Evolutionary conservation across 805 yeast genomes (phyloP).

Genomic region (Cyberlindnera bimundalis): DNA sequence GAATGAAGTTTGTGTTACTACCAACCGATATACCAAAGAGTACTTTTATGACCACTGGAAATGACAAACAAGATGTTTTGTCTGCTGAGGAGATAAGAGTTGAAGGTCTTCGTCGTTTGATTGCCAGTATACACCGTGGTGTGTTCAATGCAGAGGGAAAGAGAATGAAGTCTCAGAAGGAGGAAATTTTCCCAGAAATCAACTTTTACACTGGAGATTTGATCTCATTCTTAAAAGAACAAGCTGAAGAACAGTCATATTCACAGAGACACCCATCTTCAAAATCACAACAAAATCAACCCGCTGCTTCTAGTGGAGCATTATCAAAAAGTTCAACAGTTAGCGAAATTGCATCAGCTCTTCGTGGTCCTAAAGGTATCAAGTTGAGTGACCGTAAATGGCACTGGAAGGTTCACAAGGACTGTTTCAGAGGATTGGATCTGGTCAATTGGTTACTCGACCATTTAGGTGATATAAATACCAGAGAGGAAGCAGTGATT

Average conservation of each 20-base stretch:
- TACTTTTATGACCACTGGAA: conserved; percentile 33
- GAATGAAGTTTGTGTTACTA: conserved; percentile 79
- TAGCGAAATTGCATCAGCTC: conserved; percentile 52
- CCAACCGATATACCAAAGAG: conserved; percentile 70
- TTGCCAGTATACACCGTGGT: conserved; percentile 58
- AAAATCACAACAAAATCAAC: background rate
- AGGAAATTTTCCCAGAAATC: conserved; percentile 67
- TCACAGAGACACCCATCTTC: conserved; percentile 25
- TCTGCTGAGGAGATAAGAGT: conserved; percentile 83
- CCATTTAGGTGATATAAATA: conserved; percentile 72
- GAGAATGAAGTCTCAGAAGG: conserved; percentile 34
- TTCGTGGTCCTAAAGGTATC: conserved; percentile 66
- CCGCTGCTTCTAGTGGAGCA: conserved; percentile 27
- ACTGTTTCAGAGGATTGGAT: conserved; percentile 83
- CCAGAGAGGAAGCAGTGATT: conserved; percentile 76
- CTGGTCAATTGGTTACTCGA: conserved; percentile 82
- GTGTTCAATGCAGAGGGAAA: conserved; percentile 41
- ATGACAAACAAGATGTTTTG: conserved; percentile 55
- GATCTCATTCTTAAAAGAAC: conserved; percentile 57
- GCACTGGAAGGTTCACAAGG: conserved; percentile 79
- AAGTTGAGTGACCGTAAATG: conserved; percentile 76
- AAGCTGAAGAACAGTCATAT: conserved; percentile 17
- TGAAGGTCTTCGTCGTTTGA: conserved; percentile 80
- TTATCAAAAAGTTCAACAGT: conserved; percentile 50
- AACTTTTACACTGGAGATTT: conserved; percentile 85